Base-by-base conservation (phyloP, 768 basidiomycete species). In the Leccinum longicurvipes region DNA sequence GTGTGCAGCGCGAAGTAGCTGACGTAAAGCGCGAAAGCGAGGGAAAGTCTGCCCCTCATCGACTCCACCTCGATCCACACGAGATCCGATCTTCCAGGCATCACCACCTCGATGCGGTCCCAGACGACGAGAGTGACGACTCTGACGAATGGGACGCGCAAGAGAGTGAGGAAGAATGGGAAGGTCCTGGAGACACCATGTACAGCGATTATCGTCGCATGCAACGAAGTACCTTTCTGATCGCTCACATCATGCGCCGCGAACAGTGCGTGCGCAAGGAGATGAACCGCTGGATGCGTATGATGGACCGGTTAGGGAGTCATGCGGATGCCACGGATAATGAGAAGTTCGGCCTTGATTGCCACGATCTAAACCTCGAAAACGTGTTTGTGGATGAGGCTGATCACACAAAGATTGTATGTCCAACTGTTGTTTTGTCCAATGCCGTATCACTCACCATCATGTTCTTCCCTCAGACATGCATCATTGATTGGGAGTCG, bases 401-500 rank as follows among this genome's bases (percentile, higher is more conserved):
- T 3, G 86, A 92, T 63, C 77, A 77, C 53, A 80, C 86, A 0
- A 82, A 79, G 59, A 87, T 93, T 45, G 91, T 93, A 62, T 63
- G 91, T 77, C 34, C 23, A 1, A 49, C 4, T 8, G 39, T 34
- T 52, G 17, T 15, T 24, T 1, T 21, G 21, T 50, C 19, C n/a
- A 31, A 21, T 21, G 21, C 6, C 28, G 50, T 58, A 23, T 29
- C 1, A 24, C 56, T 53, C 14, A 58, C 27, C 2, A 27, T 49
- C 6, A 28, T 19, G 7, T 24, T n/a, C 23, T 29, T 24, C 21
- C 36, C 53, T 10, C 64, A 93, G 91, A 89, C 89, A 1, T 89
- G 89, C 63, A 82, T 93, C 55, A 93, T 93, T 41, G 91, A 93
- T 63, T 92, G 89, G 91, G 91, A 93, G 67, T 89, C 91, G 15